These are phyloP conservation scores for Quercus rubra DNA, from an alignment of 306 rosid genomes.

Conservation along the genomic window DNA sequence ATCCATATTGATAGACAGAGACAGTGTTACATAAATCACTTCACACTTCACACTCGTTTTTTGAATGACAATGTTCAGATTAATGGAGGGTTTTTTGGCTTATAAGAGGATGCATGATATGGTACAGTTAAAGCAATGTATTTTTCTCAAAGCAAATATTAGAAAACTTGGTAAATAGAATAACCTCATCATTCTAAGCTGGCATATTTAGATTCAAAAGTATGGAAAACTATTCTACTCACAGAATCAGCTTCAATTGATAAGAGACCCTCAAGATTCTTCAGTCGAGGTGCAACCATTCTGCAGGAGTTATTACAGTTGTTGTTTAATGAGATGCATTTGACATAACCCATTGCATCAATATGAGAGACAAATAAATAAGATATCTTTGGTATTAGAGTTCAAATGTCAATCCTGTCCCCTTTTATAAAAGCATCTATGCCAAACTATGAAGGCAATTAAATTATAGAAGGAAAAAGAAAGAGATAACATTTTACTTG, in stretches of 20 bases:
- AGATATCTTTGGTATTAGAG: no score
- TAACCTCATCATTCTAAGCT: not conserved
- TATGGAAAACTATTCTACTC: conserved; percentile 27
- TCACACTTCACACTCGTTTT: no score
- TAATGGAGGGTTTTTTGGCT: not conserved
- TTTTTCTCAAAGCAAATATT: not conserved
- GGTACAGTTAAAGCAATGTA: not conserved
- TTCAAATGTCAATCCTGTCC: no score
- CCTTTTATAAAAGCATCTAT: not conserved
- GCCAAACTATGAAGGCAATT: not conserved
- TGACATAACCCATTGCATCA: conserved; percentile 1
- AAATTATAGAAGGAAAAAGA: not conserved
- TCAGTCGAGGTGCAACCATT: conserved; percentile 46
- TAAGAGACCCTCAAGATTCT: conserved; percentile 60
- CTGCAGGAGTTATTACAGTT: conserved; percentile 28
- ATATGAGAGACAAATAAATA: not conserved
- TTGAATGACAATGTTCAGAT: not conserved
- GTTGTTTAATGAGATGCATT: conserved; percentile 1
- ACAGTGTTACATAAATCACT: no score
- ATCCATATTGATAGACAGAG: no score
- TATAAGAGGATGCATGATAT: not conserved
- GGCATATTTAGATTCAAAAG: not conserved
- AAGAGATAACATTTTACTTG: conserved; percentile 28
- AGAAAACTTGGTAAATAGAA: not conserved
- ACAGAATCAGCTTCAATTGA: conserved; percentile 32